Conservation (phyloP, 2,329 filamentous ascomycete species). For the Colletotrichum shisoi region DNA sequence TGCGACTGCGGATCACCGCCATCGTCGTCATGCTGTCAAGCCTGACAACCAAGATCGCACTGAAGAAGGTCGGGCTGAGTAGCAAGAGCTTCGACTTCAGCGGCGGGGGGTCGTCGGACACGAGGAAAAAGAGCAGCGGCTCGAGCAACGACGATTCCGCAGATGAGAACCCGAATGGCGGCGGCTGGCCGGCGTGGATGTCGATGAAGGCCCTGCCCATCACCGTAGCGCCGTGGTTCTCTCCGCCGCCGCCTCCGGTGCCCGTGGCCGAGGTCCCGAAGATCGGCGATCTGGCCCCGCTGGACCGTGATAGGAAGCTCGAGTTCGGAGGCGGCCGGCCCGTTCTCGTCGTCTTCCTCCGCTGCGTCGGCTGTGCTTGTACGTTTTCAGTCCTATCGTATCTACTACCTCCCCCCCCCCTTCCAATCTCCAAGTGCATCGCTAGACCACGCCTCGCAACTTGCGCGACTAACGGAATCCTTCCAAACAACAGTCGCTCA, state of each 20-base stretch:
- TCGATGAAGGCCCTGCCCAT: constrained; percentile 59
- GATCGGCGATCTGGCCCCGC: constrained; percentile 58
- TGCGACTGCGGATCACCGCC: constrained; percentile 39
- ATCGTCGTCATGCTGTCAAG: constrained; percentile 64
- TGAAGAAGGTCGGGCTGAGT: constrained; percentile 64
- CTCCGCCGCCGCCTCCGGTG: constrained; percentile 60
- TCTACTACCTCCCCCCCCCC: neutral
- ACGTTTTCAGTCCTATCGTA: constrained; percentile 44
- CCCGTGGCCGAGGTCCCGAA: constrained; percentile 56
- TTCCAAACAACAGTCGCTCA: constrained; percentile 56
- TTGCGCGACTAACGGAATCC: neutral
- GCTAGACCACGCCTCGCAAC: neutral
- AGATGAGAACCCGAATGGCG: constrained; percentile 42
- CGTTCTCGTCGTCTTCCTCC: constrained; percentile 60
- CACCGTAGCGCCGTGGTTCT: constrained; percentile 63
- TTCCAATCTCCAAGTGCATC: neutral
- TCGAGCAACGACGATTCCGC: constrained; percentile 42
- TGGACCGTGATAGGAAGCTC: constrained; percentile 57
- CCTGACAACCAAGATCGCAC: constrained; percentile 65
- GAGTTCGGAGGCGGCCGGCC: constrained; percentile 55
- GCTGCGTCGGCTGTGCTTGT: constrained; percentile 66
- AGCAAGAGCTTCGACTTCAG: constrained; percentile 58
- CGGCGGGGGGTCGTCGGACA: constrained; percentile 45
- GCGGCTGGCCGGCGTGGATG: constrained; percentile 58
- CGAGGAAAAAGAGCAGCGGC: constrained; percentile 44